Evolutionary conservation across 1,284 basidiomycete species (phyloP).

Genomic region (Sphagnurus paluster): DNA sequence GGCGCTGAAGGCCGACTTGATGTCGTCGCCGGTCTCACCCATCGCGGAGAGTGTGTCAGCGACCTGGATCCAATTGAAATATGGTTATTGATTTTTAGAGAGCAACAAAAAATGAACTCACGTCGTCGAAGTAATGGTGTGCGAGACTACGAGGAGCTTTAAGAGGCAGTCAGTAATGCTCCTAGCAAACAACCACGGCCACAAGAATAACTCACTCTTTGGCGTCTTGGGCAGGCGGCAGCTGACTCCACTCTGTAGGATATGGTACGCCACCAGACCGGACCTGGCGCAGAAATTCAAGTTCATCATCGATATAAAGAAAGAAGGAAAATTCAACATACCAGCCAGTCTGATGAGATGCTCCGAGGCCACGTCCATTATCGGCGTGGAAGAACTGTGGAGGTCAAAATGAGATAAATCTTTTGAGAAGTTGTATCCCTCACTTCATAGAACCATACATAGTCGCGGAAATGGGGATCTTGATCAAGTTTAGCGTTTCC

Average conservation of each 20-base stretch:
- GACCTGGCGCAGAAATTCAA: constrained; percentile 60
- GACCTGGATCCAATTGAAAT: constrained; percentile 46
- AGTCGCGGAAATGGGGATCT: constrained; percentile 97
- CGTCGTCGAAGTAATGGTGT: constrained; percentile 95
- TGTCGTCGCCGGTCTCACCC: constrained; percentile 70
- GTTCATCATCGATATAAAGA: constrained; percentile 13
- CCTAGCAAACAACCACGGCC: constrained; percentile 2
- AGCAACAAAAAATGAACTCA: constrained; percentile 34
- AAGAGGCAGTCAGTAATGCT: constrained; percentile 9
- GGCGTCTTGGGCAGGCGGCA: constrained; percentile 88
- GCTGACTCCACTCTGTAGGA: constrained; percentile 82
- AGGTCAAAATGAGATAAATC: no score
- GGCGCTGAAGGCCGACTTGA: constrained; percentile 57
- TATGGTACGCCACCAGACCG: constrained; percentile 90
- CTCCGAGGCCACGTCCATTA: constrained; percentile 88
- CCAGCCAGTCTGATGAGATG: constrained; percentile 98
- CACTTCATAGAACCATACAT: constrained; percentile 94
- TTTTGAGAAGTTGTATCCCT: no score
- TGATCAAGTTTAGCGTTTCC: constrained; percentile 85
- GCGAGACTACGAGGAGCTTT: constrained; percentile 85
- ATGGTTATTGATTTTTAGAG: neutral
- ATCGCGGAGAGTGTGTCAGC: constrained; percentile 68
- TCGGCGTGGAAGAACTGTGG: constrained; percentile 93
- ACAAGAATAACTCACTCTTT: constrained; percentile 62
- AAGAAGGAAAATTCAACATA: constrained; percentile 38